phyloP scores from a whole-genome alignment of 169 alveolate genomes.

The Toxoplasma gondii region DNA sequence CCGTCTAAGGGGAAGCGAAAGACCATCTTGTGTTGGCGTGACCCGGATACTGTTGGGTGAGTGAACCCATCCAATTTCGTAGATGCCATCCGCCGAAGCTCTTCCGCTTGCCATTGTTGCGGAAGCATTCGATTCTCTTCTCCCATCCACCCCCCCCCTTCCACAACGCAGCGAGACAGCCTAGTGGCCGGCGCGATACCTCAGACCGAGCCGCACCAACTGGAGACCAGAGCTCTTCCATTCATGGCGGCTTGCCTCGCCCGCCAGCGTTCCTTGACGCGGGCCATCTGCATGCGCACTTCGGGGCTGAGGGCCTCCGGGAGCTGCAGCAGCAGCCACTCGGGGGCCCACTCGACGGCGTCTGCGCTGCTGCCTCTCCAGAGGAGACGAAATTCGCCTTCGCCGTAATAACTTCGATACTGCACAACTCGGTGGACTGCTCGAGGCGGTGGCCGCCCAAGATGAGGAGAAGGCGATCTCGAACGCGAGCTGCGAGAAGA shows the following conservation, averaged over 20 bases:
- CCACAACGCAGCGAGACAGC: no score
- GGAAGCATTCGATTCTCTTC: no score
- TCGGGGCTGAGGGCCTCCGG: slow-evolving; percentile 22
- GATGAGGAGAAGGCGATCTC: not conserved
- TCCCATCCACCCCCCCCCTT: no score
- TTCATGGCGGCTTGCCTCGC: not conserved
- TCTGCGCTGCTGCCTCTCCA: slow-evolving; percentile 29
- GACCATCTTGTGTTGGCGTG: no score
- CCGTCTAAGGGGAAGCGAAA: no score
- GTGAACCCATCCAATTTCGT: no score
- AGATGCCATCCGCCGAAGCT: no score
- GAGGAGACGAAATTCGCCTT: not conserved
- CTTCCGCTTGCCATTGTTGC: no score
- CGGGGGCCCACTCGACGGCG: slow-evolving; percentile 37
- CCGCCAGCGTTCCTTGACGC: slow-evolving; percentile 18
- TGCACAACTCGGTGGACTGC: slow-evolving; percentile 2
- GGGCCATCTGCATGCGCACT: slow-evolving; percentile 26
- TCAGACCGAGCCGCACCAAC: not conserved
- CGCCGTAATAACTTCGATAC: slow-evolving; percentile 16
- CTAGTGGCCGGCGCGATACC: no score
- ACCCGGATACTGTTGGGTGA: no score
- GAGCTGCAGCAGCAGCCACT: not conserved
- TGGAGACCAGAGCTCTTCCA: not conserved
- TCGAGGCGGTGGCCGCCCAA: not conserved
- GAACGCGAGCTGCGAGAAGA: not conserved